Evolutionary conservation across 2,329 filamentous ascomycete genomes (phyloP), one percentile per base, ranked within the genome.

Genomic region (Fusarium avenaceum): DNA sequence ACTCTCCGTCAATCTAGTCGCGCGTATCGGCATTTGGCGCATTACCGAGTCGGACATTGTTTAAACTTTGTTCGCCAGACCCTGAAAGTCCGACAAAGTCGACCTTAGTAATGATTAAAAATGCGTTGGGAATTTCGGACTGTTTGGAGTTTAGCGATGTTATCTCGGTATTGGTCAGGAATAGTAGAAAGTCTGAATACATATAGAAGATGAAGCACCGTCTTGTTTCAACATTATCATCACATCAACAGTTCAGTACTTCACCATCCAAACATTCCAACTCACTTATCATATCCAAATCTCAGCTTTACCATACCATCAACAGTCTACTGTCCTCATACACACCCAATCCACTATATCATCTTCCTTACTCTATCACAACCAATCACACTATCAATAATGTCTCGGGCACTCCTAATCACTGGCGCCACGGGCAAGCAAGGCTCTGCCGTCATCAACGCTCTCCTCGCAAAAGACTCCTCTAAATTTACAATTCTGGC

Each of bases 351-450:
- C 17, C 5, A 22, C 15, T 1, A 7, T 2, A 1, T 22, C 3
- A 11, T 7, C 13, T 6, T 10, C 3, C 0, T 8, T 4, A 19
- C 6, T 4, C 8, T 2, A 17, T n/a, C 3, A 26, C 20, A 1
- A 7, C 13, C 9, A 32, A 1, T 4, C 19, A 20, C 28, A 7
- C 28, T 10, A 17, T 13, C 7, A 35, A 54, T 0, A 46, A 68
- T 68, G 65, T 65, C 65, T 65, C 66, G 52, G 4, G 66, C 65
- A 38, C 19, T 69, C 20, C 63, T 69, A 17, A 45, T 69, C 13
- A 67, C 58, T 2, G 65, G 65, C 9, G 65, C 65, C 6, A 67
- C 65, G 4, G 65, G 65, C 15, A 67, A 69, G 24, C 65, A 69
- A 28, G 67, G 67, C 8, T 38, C 65, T 19, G 50, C 62, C 8